Evolutionary conservation across 306 rosid genomes (phyloP).

Genomic region (Malus sieversii): DNA sequence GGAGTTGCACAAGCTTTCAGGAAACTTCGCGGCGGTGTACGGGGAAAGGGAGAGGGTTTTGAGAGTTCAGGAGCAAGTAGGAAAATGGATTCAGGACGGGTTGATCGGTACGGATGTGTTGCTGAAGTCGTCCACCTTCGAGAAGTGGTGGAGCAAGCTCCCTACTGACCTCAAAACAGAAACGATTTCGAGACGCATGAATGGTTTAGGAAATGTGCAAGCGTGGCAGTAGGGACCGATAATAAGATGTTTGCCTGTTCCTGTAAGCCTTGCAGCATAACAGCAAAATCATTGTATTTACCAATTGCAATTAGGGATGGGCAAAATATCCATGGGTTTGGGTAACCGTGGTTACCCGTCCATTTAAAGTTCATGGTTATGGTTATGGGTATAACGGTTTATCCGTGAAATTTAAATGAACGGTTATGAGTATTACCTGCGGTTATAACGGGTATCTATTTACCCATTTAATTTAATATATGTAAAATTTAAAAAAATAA

Average conservation of each 20-base stretch:
- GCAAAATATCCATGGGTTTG: too few species aligned
- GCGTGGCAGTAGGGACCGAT: neutral
- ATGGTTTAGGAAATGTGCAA: neutral
- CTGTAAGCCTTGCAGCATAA: neutral
- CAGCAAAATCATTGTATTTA: too few species aligned
- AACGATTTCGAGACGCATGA: conserved; percentile 3
- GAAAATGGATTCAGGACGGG: conserved; percentile 22
- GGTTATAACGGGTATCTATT: too few species aligned
- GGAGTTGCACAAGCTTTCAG: conserved; percentile 37
- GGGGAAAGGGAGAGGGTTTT: neutral
- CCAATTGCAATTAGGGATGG: too few species aligned
- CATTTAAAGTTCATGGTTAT: too few species aligned
- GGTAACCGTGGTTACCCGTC: too few species aligned
- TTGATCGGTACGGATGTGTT: conserved; percentile 34
- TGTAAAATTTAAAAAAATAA: too few species aligned
- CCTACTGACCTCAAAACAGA: conserved; percentile 20
- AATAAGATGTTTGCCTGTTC: too few species aligned
- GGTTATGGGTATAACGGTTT: too few species aligned
- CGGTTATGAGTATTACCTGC: too few species aligned
- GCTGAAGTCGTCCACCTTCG: conserved; percentile 33
- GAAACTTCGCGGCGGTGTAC: neutral
- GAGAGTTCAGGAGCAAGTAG: conserved; percentile 19
- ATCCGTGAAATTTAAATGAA: too few species aligned
- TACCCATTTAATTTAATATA: too few species aligned
- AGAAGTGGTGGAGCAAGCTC: conserved; percentile 40